Conservation (phyloP, 129 eudicot genomes). For the Kitagawia praeruptora region DNA sequence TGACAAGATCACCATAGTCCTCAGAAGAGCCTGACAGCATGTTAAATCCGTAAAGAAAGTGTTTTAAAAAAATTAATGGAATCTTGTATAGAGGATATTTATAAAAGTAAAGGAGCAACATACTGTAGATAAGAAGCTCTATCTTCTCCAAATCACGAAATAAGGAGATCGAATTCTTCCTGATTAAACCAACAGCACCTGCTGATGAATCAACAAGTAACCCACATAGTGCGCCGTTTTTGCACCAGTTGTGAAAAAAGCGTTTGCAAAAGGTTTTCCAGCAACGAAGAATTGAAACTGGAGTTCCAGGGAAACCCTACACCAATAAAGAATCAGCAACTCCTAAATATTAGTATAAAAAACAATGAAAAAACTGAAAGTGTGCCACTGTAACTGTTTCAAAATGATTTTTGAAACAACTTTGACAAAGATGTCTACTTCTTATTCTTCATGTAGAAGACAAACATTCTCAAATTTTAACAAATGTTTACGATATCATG, state of each 20-base stretch:
- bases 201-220: conserved; percentile 54
- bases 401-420: not conserved
- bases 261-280: conserved; percentile 68
- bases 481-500: not conserved
- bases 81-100: conserved; percentile 2
- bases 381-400: not conserved
- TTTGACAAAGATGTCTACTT: not conserved
- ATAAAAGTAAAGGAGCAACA: conserved; percentile 5
- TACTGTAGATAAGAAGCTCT: conserved; percentile 66
- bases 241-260: conserved; percentile 63
- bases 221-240: conserved; percentile 54
- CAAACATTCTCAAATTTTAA: not conserved
- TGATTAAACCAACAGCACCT: conserved; percentile 71
- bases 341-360: not conserved
- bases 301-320: conserved; percentile 63
- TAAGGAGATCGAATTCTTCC: conserved; percentile 64
- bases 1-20: conserved; percentile 36
- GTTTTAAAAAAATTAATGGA: not conserved
- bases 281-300: conserved; percentile 54
- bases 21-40: conserved; percentile 49
- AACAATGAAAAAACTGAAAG: not conserved
- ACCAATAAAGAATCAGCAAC: conserved; percentile 21
- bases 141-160: conserved; percentile 76
- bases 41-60: conserved; percentile 2
- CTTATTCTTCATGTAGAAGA: not conserved